phyloP scores from a whole-genome alignment of 1,284 basidiomycete genomes.

The Papiliotrema laurentii region DNA sequence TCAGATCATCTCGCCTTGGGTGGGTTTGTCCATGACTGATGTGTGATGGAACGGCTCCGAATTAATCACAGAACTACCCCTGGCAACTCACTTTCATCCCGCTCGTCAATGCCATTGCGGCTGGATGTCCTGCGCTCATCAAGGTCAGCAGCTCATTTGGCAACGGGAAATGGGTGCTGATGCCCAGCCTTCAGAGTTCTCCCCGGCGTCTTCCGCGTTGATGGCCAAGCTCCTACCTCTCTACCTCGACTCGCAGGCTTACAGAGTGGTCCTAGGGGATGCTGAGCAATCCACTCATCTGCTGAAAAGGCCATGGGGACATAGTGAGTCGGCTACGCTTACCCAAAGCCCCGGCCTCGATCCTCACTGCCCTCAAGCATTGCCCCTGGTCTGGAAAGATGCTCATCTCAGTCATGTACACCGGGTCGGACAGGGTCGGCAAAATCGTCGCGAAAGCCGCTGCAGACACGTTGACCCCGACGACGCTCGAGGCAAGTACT shows the following conservation, averaged over 20 bases:
- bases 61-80: conserved; percentile 60
- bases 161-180: conserved; percentile 7
- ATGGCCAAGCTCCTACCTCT: conserved; percentile 69
- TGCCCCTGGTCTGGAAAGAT: too few species aligned
- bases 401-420: conserved; percentile 64
- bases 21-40: conserved; percentile 6
- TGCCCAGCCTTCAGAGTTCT: conserved; percentile 65
- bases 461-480: conserved; percentile 77
- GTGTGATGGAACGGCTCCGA: too few species aligned
- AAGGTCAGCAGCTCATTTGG: conserved; percentile 50
- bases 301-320: conserved; percentile 78
- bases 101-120: conserved; percentile 71
- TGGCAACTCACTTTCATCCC: conserved; percentile 54
- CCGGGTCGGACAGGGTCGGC: conserved; percentile 65
- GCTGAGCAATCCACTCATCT: conserved; percentile 70
- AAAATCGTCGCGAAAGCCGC: conserved; percentile 75
- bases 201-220: conserved; percentile 61
- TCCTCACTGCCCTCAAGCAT: too few species aligned
- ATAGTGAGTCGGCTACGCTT: conserved; percentile 57
- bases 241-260: conserved; percentile 72
- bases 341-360: too few species aligned
- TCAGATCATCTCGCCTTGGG: conserved; percentile 45
- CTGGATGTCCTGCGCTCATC: conserved; percentile 67
- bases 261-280: conserved; percentile 70
- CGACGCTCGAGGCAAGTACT: conserved; percentile 58